These are phyloP conservation scores for Phylloporus rhodoxanthus DNA, from an alignment of 768 basidiomycete genomes.

Conservation along the genomic window DNA sequence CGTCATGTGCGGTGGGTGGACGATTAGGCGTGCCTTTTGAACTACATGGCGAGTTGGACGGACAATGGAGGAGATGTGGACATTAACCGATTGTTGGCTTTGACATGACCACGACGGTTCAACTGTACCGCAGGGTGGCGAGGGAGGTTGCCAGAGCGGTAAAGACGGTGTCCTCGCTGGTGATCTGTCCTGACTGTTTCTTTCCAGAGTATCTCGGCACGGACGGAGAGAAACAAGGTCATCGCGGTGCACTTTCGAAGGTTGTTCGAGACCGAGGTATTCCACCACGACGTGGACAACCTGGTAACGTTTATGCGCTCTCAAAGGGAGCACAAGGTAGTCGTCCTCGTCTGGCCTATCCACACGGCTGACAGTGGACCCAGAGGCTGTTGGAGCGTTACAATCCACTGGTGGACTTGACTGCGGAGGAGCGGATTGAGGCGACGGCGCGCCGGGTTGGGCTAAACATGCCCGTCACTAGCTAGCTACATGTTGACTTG, in stretches of 20 bases:
- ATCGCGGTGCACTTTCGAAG: constrained; percentile 50
- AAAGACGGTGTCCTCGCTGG: neutral
- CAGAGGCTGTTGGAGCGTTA: constrained; percentile 81
- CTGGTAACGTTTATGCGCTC: constrained; percentile 63
- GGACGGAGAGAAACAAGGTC: constrained; percentile 34
- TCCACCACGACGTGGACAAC: constrained; percentile 51
- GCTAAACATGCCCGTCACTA: constrained; percentile 55
- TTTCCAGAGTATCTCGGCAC: constrained; percentile 34
- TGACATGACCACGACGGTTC: constrained; percentile 5
- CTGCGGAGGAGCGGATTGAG: constrained; percentile 71
- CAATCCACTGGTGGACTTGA: constrained; percentile 78
- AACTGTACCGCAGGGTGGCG: constrained; percentile 27
- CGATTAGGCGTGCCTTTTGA: constrained; percentile 14
- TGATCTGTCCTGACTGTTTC: neutral
- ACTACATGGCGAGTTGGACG: constrained; percentile 3
- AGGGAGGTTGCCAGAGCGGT: constrained; percentile 29
- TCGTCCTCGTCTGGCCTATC: constrained; percentile 10
- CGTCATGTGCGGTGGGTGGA: constrained; percentile 7
- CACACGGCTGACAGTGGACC: neutral
- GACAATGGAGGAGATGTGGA: neutral
- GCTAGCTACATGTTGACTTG: constrained; percentile 4
- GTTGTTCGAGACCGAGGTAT: constrained; percentile 40
- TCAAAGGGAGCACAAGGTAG: constrained; percentile 72
- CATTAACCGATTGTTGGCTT: constrained; percentile 14
- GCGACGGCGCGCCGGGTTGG: constrained; percentile 87